Percentiles rank a stretch among this genome's conserved stretches.
Conservation (phyloP, 208 protist genomes). For the Wallacemonas sp. region DNA sequence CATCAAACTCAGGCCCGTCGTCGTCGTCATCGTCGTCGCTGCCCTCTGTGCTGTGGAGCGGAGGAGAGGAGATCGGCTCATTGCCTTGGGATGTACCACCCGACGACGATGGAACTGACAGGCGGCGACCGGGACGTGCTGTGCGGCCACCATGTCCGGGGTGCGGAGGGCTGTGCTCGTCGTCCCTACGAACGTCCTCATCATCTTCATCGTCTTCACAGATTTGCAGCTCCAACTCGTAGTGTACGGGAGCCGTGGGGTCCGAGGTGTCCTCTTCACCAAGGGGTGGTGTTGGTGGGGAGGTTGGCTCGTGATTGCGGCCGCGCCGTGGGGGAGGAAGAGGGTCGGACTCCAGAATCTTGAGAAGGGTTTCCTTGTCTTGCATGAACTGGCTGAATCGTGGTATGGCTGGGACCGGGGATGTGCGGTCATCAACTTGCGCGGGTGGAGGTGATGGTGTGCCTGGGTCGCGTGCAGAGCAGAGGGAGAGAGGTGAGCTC, state of each 20-base stretch:
- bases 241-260: too few species aligned
- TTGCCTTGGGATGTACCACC: background rate
- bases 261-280: too few species aligned
- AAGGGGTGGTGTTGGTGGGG: conserved; percentile 14
- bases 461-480: background rate
- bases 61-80: background rate
- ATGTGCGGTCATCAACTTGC: background rate
- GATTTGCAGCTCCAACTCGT: too few species aligned
- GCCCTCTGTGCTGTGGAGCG: background rate
- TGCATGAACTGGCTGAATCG: conserved; percentile 16
- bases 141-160: background rate
- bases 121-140: background rate
- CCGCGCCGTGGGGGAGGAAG: background rate
- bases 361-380: conserved; percentile 20
- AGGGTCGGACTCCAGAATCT: conserved; percentile 7
- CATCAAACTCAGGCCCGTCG: conserved; percentile 7
- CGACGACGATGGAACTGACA: background rate
- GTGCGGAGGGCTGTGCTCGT: conserved; percentile 1
- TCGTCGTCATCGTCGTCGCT: conserved; percentile 6
- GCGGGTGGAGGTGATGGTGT: background rate
- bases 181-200: conserved; percentile 5
- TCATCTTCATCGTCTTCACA: background rate
- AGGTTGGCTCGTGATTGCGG: background rate
- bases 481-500: background rate
- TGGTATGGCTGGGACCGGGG: conserved; percentile 9